A percentile compares a stretch with the other conserved stretches of the same genome.
Conservation (phyloP, 2,329 filamentous ascomycete species). For the Meredithiella fracta region DNA sequence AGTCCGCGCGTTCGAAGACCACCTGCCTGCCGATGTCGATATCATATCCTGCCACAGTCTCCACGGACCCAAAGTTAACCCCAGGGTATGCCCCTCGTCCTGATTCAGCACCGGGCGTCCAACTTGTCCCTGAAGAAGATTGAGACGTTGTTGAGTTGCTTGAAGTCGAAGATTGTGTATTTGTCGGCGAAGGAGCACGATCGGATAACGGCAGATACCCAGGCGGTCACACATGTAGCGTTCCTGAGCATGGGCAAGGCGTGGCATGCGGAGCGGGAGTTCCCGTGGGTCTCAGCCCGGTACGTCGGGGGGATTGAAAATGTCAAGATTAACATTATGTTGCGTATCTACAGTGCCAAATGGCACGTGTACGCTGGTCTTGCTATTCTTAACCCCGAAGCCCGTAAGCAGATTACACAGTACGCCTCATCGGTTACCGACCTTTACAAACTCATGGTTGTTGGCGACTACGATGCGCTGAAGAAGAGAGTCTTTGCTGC, state of each 20-base stretch:
- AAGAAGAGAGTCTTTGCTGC: slow-evolving; percentile 48
- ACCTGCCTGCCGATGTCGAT: slow-evolving; percentile 75
- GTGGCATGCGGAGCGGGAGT: slow-evolving; percentile 88
- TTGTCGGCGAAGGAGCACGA: slow-evolving; percentile 80
- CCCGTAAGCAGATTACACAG: slow-evolving; percentile 80
- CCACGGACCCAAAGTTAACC: slow-evolving; percentile 80
- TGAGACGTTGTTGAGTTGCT: slow-evolving; percentile 63
- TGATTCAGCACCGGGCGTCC: slow-evolving; percentile 85
- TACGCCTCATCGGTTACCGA: slow-evolving; percentile 87
- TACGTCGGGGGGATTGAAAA: slow-evolving; percentile 97
- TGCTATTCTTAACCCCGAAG: slow-evolving; percentile 88
- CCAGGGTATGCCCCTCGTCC: slow-evolving; percentile 73
- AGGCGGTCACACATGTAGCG: slow-evolving; percentile 92
- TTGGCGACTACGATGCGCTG: slow-evolving; percentile 61
- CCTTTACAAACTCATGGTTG: slow-evolving; percentile 92
- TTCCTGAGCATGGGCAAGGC: slow-evolving; percentile 96
- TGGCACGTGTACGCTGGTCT: slow-evolving; percentile 99
- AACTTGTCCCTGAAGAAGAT: slow-evolving; percentile 62
- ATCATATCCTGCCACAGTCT: slow-evolving; percentile 95
- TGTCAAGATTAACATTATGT: slow-evolving; percentile 94
- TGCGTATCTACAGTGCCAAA: slow-evolving; percentile 95
- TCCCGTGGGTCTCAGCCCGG: slow-evolving; percentile 90
- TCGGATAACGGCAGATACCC: slow-evolving; percentile 93
- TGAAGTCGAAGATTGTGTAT: slow-evolving; percentile 72
- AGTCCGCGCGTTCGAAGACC: slow-evolving; percentile 77